Evolutionary conservation across 2,329 filamentous ascomycete species (phyloP).

Genomic region (Gyromitra esculenta): DNA sequence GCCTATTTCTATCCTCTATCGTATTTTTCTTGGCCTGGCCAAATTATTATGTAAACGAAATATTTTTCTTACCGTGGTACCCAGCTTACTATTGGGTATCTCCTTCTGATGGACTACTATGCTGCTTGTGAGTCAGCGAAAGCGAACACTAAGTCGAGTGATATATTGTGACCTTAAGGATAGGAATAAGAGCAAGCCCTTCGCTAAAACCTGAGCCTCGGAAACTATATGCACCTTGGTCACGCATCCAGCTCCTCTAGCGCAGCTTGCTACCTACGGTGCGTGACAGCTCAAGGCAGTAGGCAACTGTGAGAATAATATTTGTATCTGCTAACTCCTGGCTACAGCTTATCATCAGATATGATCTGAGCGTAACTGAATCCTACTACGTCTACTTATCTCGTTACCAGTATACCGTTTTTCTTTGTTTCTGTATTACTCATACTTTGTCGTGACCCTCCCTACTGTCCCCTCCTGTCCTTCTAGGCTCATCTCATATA

Average conservation of each 20-base stretch:
- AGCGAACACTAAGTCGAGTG: not conserved
- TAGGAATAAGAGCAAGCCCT: not conserved
- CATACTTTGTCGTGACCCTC: constrained; percentile 54
- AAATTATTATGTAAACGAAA: too few relatives aligned
- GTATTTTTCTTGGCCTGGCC: too few relatives aligned
- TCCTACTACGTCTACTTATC: not conserved
- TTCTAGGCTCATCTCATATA: constrained; percentile 55
- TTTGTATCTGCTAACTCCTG: not conserved
- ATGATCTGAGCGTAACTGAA: not conserved
- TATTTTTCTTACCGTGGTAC: too few relatives aligned
- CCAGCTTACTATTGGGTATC: not conserved
- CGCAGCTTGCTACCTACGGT: not conserved
- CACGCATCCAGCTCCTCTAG: not conserved
- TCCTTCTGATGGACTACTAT: not conserved
- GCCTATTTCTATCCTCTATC: too few relatives aligned
- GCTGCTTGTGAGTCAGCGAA: not conserved
- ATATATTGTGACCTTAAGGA: not conserved
- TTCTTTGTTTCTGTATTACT: constrained; percentile 26
- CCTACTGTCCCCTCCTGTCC: constrained; percentile 52
- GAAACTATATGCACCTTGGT: not conserved
- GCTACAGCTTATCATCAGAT: not conserved
- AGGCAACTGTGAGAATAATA: too few relatives aligned
- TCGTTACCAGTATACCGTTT: not conserved
- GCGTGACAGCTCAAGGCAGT: too few relatives aligned
- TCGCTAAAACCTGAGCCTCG: not conserved